Base-by-base conservation (phyloP, 2,329 filamentous ascomycete genomes). In the Colletotrichum lupini region DNA sequence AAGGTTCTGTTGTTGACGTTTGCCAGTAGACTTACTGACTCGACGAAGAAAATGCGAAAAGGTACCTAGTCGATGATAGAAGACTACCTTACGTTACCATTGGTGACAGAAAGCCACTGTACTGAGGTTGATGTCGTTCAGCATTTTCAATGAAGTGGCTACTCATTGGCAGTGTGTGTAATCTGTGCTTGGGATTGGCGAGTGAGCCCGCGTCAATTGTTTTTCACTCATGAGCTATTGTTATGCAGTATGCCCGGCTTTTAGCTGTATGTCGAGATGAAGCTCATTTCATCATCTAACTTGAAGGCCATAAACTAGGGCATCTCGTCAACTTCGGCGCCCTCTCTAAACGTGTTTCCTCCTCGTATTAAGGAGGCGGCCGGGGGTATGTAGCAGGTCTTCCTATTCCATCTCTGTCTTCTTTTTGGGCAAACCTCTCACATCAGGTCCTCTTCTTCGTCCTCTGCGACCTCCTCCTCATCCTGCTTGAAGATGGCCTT, bases 401-500 rank as follows among this genome's bases (percentile, higher is more conserved):
- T 35, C 19, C 12, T 30, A 11, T 35, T 35, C 46, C 12, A 26
- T 55, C 22, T 5, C 11, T n/a, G 5, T 12, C 19, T 16, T 19
- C 14, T 19, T 16, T 16, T 42, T 42, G 37, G 37, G 5, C 37
- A 42, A 42, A 42, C 12, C 37, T 46, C 52, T 82, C 81, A 2
- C 83, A 65, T 64, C 46, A 64, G 24, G 35, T 64, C 81, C 32
- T 87, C 87, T 5, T 83, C 86, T n/a, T 84, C 86, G 19, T 85
- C 84, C 14, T 84, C 86, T 22, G 83, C 85, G 52, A 83, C 85
- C 68, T 91, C 90, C 57, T 91, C 90, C 78, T 92, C 90, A 66
- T 92, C 89, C 78, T 95, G 94, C 76, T 90, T 91, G 77, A 92
- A 91, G 76, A 98, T 87, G n/a, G 95, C 93, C 86, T 92, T 94